phyloP scores from a whole-genome alignment of 176 grass and related monocot species.

The Canna indica region DNA sequence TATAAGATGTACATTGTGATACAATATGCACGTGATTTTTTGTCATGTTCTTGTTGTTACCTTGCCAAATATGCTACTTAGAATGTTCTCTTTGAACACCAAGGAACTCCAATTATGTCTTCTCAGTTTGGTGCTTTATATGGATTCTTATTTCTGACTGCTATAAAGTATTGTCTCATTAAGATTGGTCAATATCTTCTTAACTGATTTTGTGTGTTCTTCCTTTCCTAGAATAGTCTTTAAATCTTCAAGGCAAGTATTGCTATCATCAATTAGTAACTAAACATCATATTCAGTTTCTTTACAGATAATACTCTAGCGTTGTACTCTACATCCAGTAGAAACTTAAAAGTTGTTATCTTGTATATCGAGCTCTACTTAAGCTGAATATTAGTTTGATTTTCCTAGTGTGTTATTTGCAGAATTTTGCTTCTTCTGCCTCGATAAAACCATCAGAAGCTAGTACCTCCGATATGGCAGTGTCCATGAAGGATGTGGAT shows the following conservation, averaged over 20 bases:
- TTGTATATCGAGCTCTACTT: not conserved
- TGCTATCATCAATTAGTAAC: not conserved
- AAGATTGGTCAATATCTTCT: not conserved
- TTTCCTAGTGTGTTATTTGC: not conserved
- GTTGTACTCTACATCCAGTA: not conserved
- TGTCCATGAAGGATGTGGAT: conserved; percentile 89
- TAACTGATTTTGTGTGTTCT: not conserved
- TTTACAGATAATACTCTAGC: not conserved
- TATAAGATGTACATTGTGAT: not conserved
- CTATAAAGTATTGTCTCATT: not conserved
- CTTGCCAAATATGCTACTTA: not conserved
- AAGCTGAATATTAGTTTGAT: not conserved
- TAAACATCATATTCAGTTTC: not conserved
- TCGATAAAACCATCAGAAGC: not conserved
- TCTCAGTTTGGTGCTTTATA: not conserved
- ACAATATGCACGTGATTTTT: not conserved
- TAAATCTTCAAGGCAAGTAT: not conserved
- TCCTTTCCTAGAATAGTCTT: not conserved
- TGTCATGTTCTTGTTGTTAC: not conserved
- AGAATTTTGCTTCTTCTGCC: conserved; percentile 5
- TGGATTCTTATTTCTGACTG: not conserved
- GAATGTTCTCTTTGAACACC: not conserved
- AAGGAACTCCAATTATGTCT: not conserved
- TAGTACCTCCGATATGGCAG: conserved; percentile 36
- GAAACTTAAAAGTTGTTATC: not conserved